These are phyloP conservation scores for Quillaja saponaria DNA, from an alignment of 306 rosid species.

Conservation along the genomic window DNA sequence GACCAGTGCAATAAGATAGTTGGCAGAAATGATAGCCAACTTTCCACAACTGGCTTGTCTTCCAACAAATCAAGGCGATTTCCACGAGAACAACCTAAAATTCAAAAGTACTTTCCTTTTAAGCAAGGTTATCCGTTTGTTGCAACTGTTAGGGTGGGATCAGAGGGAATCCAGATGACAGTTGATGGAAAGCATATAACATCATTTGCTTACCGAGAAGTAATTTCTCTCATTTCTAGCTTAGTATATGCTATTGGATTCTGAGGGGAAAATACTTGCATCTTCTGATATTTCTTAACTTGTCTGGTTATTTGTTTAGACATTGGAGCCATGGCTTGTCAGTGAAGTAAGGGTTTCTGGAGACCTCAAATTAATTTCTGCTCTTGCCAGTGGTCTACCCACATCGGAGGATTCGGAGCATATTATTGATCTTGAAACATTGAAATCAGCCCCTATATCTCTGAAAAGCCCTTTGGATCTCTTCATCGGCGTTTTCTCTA, in stretches of 20 bases:
- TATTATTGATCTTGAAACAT: slow-evolving; percentile 65
- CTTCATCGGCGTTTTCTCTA: slow-evolving; percentile 91
- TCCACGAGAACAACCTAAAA: slow-evolving; percentile 55
- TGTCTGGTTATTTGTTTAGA: slow-evolving; percentile 52
- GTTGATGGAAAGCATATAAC: slow-evolving; percentile 97
- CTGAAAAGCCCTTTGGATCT: slow-evolving; percentile 59
- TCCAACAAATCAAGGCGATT: slow-evolving; percentile 56
- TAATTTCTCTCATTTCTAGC: slow-evolving; percentile 34
- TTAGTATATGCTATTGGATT: background rate
- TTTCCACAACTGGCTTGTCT: slow-evolving; percentile 27
- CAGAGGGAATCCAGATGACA: slow-evolving; percentile 98
- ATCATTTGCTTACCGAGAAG: slow-evolving; percentile 92
- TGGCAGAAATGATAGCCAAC: slow-evolving; percentile 59
- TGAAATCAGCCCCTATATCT: slow-evolving; percentile 64
- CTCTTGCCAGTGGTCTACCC: slow-evolving; percentile 92
- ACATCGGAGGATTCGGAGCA: slow-evolving; percentile 97
- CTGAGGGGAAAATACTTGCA: slow-evolving; percentile 12
- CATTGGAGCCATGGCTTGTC: slow-evolving; percentile 98
- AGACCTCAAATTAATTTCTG: slow-evolving; percentile 77
- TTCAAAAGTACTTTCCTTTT: slow-evolving; percentile 78
- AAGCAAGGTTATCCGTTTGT: slow-evolving; percentile 93
- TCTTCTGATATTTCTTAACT: slow-evolving; percentile 35
- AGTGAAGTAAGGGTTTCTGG: slow-evolving; percentile 77
- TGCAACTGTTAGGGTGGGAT: slow-evolving; percentile 93
- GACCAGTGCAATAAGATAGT: slow-evolving; percentile 94